Evolutionary conservation across 208 protist genomes (phyloP), one percentile per base, ranked within the genome.

Genomic region (Leishmania tarentolae): DNA sequence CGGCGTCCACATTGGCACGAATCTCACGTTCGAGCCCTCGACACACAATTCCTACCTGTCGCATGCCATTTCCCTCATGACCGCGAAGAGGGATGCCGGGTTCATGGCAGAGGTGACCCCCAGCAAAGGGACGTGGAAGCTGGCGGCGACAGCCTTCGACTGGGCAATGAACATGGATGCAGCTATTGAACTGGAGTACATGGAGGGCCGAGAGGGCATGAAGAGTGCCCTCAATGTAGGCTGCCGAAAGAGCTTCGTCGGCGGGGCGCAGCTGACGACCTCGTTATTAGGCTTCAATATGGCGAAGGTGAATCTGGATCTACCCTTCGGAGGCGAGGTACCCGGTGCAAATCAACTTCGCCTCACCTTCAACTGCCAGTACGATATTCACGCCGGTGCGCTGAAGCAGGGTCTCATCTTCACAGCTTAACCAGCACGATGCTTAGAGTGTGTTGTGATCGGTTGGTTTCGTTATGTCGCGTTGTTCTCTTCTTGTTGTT

Each of bases 301-400:
- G 61, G 46, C 95, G 37, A 94, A 94, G 79, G 91, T 90, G 35
- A 87, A 88, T 46, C 80, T 96, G 50, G 90, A 92, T 35, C 78
- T 98, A 47, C 95, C 95, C 5, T 98, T 96, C 83, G 95, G 95
- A 47, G 92, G 93, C n/a, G 88, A 93, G 28, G 77, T 90, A 50
- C 82, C 76, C 21, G 88, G 90, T 6, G 61, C 91, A 6, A 98
- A 98, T 84, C 95, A 97, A 80, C 63, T 96, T 19, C 81, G 86
- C 37, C 82, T 94, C 52, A 21, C 76, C 50, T 89, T 96, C 74
- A 94, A 92, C 81, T 90, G 84, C 76, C 85, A 94, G 81, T 98
- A 97, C 81, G 92, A 98, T 80, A 91, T 96, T 53, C 89, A 92
- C 80, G 82, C 53, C 35, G 93, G 95, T 42, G 83, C 80, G 3